phyloP scores from a whole-genome alignment of 768 basidiomycete genomes.

The Mycena filopes region DNA sequence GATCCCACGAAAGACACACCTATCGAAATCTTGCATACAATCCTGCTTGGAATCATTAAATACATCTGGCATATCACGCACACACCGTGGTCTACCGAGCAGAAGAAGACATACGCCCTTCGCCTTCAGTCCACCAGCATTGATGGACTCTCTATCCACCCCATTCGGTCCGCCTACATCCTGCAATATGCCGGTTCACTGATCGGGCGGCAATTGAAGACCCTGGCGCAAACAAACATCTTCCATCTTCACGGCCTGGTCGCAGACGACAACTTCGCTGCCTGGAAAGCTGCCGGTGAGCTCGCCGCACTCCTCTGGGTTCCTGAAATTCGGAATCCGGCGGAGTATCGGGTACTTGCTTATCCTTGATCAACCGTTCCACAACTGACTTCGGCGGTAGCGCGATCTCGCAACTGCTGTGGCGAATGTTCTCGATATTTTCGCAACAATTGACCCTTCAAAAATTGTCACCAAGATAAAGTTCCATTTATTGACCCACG shows the following conservation, averaged over 20 bases:
- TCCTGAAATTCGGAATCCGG: conserved; percentile 46
- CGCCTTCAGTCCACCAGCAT: conserved; percentile 39
- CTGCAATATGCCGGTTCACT: conserved; percentile 55
- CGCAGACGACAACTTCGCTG: conserved; percentile 31
- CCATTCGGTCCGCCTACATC: conserved; percentile 52
- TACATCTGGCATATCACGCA: conserved; percentile 49
- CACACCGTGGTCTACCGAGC: conserved; percentile 6
- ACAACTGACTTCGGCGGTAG: too few relatives aligned
- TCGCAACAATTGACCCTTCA: too few relatives aligned
- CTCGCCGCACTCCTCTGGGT: conserved; percentile 55
- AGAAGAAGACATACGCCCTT: not conserved
- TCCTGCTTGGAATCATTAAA: conserved; percentile 44
- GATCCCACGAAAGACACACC: conserved; percentile 18
- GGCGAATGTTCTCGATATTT: too few relatives aligned
- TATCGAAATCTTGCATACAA: conserved; percentile 16
- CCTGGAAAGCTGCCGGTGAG: conserved; percentile 46
- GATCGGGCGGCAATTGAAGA: conserved; percentile 55
- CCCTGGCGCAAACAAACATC: conserved; percentile 45
- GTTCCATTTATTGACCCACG: too few relatives aligned
- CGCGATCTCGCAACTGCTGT: too few relatives aligned
- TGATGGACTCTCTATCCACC: conserved; percentile 42
- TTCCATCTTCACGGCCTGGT: conserved; percentile 53
- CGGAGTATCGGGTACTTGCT: conserved; percentile 45
- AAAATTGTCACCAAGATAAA: too few relatives aligned
- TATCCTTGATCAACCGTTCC: too few relatives aligned